phyloP scores from a whole-genome alignment of 495 filamentous ascomycete species.

The Hyaloscypha bicolor region DNA sequence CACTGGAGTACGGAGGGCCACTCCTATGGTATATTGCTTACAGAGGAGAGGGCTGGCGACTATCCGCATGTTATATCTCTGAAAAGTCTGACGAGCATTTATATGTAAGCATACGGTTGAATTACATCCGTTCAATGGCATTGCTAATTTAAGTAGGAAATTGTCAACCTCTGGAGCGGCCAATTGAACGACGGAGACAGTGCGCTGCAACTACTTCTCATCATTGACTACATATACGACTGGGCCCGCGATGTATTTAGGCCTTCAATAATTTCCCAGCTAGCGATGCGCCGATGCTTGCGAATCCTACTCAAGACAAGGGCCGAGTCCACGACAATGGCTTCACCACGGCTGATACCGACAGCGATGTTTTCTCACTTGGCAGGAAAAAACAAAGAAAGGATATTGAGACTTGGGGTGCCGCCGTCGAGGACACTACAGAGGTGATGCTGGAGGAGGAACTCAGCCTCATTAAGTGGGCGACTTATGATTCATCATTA shows the following conservation, averaged over 20 bases:
- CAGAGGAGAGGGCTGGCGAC: slow-evolving; percentile 4
- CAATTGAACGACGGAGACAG: neutral
- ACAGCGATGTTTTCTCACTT: slow-evolving; percentile 3
- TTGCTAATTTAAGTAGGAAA: slow-evolving; percentile 9
- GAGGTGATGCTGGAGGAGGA: neutral
- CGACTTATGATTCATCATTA: neutral
- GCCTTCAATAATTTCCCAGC: slow-evolving; percentile 5
- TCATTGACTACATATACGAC: slow-evolving; percentile 20
- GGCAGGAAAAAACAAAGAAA: neutral
- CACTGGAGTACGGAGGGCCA: slow-evolving; percentile 4
- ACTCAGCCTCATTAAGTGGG: neutral
- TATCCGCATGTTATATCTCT: slow-evolving; percentile 15
- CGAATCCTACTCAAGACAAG: neutral
- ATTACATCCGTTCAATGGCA: neutral
- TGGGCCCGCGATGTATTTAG: slow-evolving; percentile 16
- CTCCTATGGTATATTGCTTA: slow-evolving; percentile 17
- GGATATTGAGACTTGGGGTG: neutral
- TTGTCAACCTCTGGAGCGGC: slow-evolving; percentile 10
- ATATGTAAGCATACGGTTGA: slow-evolving; percentile 3
- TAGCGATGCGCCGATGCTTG: neutral
- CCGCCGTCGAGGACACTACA: neutral
- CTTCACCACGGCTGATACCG: neutral
- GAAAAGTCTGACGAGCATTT: neutral
- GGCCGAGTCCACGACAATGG: neutral
- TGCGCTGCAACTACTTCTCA: slow-evolving; percentile 18